Conservation (phyloP, 2,329 filamentous ascomycete species). For the Tolypocladium tundrense region DNA sequence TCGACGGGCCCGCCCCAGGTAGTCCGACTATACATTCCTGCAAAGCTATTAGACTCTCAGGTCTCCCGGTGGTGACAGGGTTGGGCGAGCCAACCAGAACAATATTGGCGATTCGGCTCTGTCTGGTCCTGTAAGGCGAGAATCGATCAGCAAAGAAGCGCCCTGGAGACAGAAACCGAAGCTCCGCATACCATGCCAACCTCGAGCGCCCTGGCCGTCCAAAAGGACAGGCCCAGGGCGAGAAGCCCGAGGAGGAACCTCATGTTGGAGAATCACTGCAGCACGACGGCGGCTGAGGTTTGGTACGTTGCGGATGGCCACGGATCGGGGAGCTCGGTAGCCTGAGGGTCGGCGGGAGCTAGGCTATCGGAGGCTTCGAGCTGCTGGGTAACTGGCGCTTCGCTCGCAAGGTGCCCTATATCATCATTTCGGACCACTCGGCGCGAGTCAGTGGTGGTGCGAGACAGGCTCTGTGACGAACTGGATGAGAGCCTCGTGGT, state of each 20-base stretch:
- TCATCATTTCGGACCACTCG: background rate
- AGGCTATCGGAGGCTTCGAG: background rate
- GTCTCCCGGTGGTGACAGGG: background rate
- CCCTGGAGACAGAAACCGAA: background rate
- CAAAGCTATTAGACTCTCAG: conserved; percentile 3
- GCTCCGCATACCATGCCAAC: conserved; percentile 41
- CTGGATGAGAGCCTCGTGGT: background rate
- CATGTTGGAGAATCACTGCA: conserved; percentile 31
- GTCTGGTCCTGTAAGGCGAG: conserved; percentile 53
- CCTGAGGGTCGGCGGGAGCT: background rate
- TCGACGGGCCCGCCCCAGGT: conserved; percentile 82
- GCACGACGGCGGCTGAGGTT: background rate
- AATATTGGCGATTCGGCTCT: conserved; percentile 70
- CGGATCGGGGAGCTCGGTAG: background rate
- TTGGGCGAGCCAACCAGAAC: conserved; percentile 42
- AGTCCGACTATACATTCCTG: conserved; percentile 85
- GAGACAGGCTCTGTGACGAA: background rate
- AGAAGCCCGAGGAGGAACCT: conserved; percentile 41
- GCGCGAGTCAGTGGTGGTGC: background rate
- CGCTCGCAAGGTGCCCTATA: background rate
- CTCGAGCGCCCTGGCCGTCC: conserved; percentile 46
- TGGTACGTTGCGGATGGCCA: background rate
- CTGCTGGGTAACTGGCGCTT: background rate
- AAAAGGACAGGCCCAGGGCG: conserved; percentile 42
- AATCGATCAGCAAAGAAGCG: conserved; percentile 11